Evolutionary conservation across 2,329 filamentous ascomycete genomes (phyloP), one percentile per base, ranked within the genome.

Genomic region (Clarireedia monteithiana): DNA sequence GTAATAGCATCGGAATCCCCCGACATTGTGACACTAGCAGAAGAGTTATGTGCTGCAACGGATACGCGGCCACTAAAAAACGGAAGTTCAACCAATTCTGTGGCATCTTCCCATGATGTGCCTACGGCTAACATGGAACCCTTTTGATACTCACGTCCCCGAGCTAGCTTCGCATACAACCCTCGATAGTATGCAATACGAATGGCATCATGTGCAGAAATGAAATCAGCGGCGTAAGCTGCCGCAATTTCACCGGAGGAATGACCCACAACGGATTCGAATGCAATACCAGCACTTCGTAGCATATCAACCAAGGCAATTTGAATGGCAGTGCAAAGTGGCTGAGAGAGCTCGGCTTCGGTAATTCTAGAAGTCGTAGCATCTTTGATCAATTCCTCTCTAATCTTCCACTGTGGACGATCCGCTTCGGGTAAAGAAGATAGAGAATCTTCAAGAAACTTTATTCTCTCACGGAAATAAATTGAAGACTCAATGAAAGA

Each of bases 271-370:
- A 76, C 73, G 1, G 66, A 67, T 0, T 58, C 49, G 0, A 74
- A 71, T 5, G 56, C 60, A 17, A 78, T 62, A 1, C 69, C 70
- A 67, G 71, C 76, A 1, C 71, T 70, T 20, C 69, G 30, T 0
- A 80, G 66, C 5, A 79, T 65, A n/a, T 73, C 66, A 0, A 73
- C 70, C 3, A 78, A 62, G 0, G 70, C n/a, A 26, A 80, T 65
- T 60, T 80, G 77, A 1, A 80, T 58, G 0, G 75, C 73, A 0
- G 74, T 75, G 58, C 70, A 74, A 69, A 72, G 65, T 56, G 74
- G 73, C 60, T 75, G 72, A n/a, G 58, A 51, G 5, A 47, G 26
- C 1, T 17, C 17, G 10, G 30, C 42, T 20, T 51, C 39, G 75
- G 72, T 1, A 72, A 75, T 4, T 65, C 64, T 2, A 73, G 57